Conservation (phyloP, 1,139 yeast species). For the Sugiyamaella paludigena region DNA sequence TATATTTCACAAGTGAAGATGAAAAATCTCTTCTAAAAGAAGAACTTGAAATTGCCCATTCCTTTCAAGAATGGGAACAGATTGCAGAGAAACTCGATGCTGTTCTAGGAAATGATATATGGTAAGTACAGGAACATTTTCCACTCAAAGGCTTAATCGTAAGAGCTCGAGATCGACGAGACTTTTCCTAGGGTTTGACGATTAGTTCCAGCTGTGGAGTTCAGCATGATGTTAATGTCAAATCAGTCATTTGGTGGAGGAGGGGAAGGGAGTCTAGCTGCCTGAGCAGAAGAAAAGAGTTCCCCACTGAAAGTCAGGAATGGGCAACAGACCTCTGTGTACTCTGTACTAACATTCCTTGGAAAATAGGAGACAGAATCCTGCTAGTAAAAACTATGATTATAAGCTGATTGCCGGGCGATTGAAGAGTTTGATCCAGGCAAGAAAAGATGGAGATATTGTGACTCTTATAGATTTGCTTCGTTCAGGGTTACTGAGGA, state of each 20-base stretch:
- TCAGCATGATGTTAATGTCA: no score
- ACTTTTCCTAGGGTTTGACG: background rate
- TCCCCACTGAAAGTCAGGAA: no score
- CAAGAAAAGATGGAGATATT: conserved; percentile 59
- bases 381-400: conserved; percentile 79
- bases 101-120: conserved; percentile 38
- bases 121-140: conserved; percentile 21
- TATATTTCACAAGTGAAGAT: conserved; percentile 23
- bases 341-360: background rate
- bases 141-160: no score
- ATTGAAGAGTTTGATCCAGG: conserved; percentile 57
- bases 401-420: conserved; percentile 78
- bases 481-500: conserved; percentile 79
- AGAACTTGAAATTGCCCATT: conserved; percentile 28
- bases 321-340: background rate
- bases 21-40: conserved; percentile 22
- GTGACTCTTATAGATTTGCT: conserved; percentile 63
- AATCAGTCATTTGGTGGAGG: no score
- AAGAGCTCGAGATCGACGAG: background rate
- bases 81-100: conserved; percentile 37
- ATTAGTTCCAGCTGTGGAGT: background rate
- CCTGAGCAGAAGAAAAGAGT: no score
- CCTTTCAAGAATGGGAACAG: conserved; percentile 37
- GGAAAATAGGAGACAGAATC: conserved; percentile 79
- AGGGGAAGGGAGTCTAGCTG: background rate